Evolutionary conservation across 139 green algal genomes (phyloP), one percentile per base, ranked within the genome.

Genomic region (Diplosphaera chodatii): DNA sequence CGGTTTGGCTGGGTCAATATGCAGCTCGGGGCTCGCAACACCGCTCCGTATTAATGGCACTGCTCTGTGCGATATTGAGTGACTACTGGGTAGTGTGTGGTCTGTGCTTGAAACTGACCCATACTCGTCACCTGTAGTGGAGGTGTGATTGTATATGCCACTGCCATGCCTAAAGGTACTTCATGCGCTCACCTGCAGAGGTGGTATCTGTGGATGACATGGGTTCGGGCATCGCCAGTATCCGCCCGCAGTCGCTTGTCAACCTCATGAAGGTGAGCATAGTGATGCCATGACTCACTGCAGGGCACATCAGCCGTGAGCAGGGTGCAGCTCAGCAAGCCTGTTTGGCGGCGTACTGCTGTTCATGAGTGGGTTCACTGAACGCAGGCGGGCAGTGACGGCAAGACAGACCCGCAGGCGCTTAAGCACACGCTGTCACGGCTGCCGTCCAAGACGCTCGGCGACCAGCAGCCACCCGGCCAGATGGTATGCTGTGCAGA

Each of bases 231-330:
- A 74, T 80, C 23, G 33, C 67, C 27, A 30, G 32, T 27, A 76
- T 76, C 69, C 75, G 69, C 13, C 75, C 75, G 3, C 48, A 76
- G 34, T 75, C 67, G 22, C 64, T 80, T 3, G 27, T 70, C 4
- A 68, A 80, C 55, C 64, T 80, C 27, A 73, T 76, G 55, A 74
- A 71, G 75, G 75, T 76, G 21, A n/a, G n/a, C n/a, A n/a, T n/a
- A n/a, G n/a, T n/a, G n/a, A n/a, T n/a, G n/a, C n/a, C n/a, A n/a
- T n/a, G n/a, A n/a, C n/a, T n/a, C n/a, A n/a, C n/a, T n/a, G n/a
- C n/a, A n/a, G n/a, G n/a, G n/a, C n/a, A n/a, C n/a, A n/a, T n/a
- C n/a, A n/a, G n/a, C n/a, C n/a, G n/a, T n/a, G n/a, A n/a, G n/a
- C n/a, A n/a, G n/a, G n/a, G n/a, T n/a, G n/a, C n/a, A n/a, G n/a